Evolutionary conservation across 2,329 filamentous ascomycete species (phyloP).

Genomic region (Tolypocladium capitatum): DNA sequence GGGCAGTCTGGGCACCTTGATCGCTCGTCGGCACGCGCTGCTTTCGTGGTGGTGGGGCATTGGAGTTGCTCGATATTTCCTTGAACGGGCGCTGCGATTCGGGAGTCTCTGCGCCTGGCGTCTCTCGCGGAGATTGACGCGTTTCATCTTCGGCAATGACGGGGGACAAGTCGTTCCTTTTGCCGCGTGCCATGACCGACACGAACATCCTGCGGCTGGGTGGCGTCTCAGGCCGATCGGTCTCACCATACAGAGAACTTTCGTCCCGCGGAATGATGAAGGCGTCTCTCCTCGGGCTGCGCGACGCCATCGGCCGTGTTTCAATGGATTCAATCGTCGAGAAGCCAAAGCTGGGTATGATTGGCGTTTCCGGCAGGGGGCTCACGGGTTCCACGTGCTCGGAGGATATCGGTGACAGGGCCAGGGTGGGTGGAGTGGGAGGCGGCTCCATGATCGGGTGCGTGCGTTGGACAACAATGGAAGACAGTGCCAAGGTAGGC

Average conservation of each 20-base stretch:
- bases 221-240: slow-evolving; percentile 23
- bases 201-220: slow-evolving; percentile 27
- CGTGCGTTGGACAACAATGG: slow-evolving; percentile 19
- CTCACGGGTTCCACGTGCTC: slow-evolving; percentile 27
- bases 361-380: slow-evolving; percentile 11
- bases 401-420: slow-evolving; percentile 22
- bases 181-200: slow-evolving; percentile 32
- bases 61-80: slow-evolving; percentile 48
- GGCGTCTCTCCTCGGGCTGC: slow-evolving; percentile 39
- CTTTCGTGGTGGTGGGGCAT: slow-evolving; percentile 26
- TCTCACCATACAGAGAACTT: slow-evolving; percentile 15
- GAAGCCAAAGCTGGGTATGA: slow-evolving; percentile 23
- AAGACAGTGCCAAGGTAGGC: slow-evolving; percentile 16
- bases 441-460: slow-evolving; percentile 8
- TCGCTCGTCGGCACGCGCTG: slow-evolving; percentile 40
- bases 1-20: slow-evolving; percentile 65
- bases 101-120: slow-evolving; percentile 30
- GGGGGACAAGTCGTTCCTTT: slow-evolving; percentile 24
- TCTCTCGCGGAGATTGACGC: slow-evolving; percentile 34
- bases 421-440: slow-evolving; percentile 15
- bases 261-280: slow-evolving; percentile 42
- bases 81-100: slow-evolving; percentile 46
- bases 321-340: slow-evolving; percentile 32
- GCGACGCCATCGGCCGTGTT: slow-evolving; percentile 31
- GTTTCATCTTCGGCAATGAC: slow-evolving; percentile 54